These are phyloP conservation scores for Berkeleyomyces rouxiae DNA, from an alignment of 2,329 filamentous ascomycete species.

Conservation along the genomic window DNA sequence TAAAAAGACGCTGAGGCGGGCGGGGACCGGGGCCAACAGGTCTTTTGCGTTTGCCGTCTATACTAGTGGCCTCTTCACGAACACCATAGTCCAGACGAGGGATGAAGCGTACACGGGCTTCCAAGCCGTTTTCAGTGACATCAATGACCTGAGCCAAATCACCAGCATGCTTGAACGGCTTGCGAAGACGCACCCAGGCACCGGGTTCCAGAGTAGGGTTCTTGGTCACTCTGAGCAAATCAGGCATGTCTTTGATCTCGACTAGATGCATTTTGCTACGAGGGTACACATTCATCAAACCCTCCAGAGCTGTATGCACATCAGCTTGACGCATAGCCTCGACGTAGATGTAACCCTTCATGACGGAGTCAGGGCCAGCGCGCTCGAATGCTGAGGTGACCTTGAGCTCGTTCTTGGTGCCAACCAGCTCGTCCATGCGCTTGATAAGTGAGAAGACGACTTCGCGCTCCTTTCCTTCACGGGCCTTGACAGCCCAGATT, in stretches of 20 bases:
- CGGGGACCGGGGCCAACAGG: constrained; percentile 43
- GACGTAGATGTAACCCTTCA: constrained; percentile 91
- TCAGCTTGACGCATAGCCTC: constrained; percentile 80
- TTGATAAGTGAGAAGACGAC: constrained; percentile 78
- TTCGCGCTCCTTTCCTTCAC: constrained; percentile 89
- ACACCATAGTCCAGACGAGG: constrained; percentile 83
- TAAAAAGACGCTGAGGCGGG: constrained; percentile 82
- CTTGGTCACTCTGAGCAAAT: constrained; percentile 80
- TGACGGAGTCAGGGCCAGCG: constrained; percentile 55
- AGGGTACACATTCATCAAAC: constrained; percentile 78
- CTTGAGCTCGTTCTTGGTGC: constrained; percentile 62
- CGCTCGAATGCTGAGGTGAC: constrained; percentile 90
- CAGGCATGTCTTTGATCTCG: constrained; percentile 93
- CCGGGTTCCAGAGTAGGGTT: constrained; percentile 71
- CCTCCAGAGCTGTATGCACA: constrained; percentile 66
- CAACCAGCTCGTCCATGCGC: constrained; percentile 63
- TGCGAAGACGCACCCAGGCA: constrained; percentile 78
- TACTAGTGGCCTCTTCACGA: constrained; percentile 49
- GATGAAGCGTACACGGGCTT: constrained; percentile 73
- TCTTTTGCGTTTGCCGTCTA: constrained; percentile 68
- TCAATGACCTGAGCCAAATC: constrained; percentile 87
- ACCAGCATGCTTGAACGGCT: constrained; percentile 63
- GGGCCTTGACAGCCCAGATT: constrained; percentile 88
- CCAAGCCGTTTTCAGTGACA: constrained; percentile 81
- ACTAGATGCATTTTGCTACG: constrained; percentile 75